phyloP scores from a whole-genome alignment of 2,329 filamentous ascomycete genomes.

The Biscogniauxia mediterranea region DNA sequence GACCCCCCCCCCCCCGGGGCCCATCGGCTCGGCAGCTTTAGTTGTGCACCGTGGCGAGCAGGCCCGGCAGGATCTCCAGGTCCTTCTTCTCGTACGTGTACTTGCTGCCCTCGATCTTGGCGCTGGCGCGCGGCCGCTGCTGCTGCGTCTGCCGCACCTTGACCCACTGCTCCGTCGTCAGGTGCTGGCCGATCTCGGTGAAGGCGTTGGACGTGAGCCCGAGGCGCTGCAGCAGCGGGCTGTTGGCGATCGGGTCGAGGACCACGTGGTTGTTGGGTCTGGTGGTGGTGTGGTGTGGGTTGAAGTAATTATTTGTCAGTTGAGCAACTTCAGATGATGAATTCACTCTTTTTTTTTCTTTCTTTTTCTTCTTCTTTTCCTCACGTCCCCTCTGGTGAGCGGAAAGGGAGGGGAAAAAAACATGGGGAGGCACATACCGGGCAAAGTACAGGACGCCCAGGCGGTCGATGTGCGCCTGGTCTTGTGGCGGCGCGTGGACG shows the following conservation, averaged over 20 bases:
- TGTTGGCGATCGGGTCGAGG: constrained; percentile 37
- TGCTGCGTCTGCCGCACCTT: constrained; percentile 41
- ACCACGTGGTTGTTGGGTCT: constrained; percentile 42
- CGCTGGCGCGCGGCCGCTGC: constrained; percentile 35
- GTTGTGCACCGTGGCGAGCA: constrained; percentile 40
- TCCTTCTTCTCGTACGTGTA: constrained; percentile 36
- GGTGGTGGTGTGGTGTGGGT: background rate
- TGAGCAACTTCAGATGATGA: too few relatives aligned
- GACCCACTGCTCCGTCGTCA: constrained; percentile 41
- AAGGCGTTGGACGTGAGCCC: constrained; percentile 38
- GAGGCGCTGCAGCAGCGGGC: constrained; percentile 35
- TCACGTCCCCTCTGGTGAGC: too few relatives aligned
- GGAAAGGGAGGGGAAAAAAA: background rate
- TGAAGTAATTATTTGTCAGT: too few relatives aligned
- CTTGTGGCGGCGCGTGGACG: constrained; percentile 23
- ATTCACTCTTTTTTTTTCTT: background rate
- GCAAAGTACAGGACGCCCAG: constrained; percentile 26
- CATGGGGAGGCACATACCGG: constrained; percentile 6
- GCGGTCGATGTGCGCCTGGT: constrained; percentile 25
- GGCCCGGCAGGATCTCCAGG: constrained; percentile 40
- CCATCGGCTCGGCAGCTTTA: constrained; percentile 10
- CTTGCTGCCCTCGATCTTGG: constrained; percentile 37
- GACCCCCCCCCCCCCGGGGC: too few relatives aligned
- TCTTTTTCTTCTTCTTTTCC: too few relatives aligned
- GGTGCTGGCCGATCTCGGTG: constrained; percentile 38